phyloP scores from a whole-genome alignment of 805 yeast species.

The Vanderwaltozyma tropicalis region DNA sequence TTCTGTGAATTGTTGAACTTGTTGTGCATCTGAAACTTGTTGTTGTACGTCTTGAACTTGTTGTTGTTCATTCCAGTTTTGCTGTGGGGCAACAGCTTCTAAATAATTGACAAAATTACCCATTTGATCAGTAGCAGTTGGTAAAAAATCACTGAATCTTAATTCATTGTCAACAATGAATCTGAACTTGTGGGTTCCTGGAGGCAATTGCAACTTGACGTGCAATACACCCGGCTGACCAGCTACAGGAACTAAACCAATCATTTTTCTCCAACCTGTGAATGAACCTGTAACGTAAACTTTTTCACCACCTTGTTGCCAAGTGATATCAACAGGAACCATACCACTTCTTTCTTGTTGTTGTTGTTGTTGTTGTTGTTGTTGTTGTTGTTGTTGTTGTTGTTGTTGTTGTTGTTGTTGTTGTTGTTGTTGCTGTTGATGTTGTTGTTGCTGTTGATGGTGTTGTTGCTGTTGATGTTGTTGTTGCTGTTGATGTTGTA shows the following conservation, averaged over 20 bases:
- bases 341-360: conserved; percentile 8
- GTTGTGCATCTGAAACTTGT: not conserved
- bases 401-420: conserved; percentile 4
- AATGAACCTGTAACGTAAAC: conserved; percentile 96
- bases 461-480: conserved; percentile 3
- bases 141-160: conserved; percentile 74
- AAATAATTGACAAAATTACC: conserved; percentile 91
- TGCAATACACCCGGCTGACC: conserved; percentile 35
- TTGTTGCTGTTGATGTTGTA: conserved; percentile 2
- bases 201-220: conserved; percentile 68
- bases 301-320: conserved; percentile 95
- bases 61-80: not conserved
- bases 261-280: conserved; percentile 98
- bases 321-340: conserved; percentile 58
- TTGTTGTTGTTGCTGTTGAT: not conserved
- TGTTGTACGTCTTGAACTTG: not conserved
- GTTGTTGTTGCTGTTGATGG: not conserved
- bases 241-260: conserved; percentile 50
- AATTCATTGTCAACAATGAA: conserved; percentile 91
- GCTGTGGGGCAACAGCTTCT: conserved; percentile 46
- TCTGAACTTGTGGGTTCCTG: conserved; percentile 87
- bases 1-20: conserved; percentile 9
- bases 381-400: conserved; percentile 3
- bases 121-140: conserved; percentile 96
- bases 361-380: not conserved